Percentiles rank a stretch among this genome's conserved stretches.
Evolutionary conservation across 1,284 basidiomycete species (phyloP).

Genomic region (Cystobasidium slooffiae): DNA sequence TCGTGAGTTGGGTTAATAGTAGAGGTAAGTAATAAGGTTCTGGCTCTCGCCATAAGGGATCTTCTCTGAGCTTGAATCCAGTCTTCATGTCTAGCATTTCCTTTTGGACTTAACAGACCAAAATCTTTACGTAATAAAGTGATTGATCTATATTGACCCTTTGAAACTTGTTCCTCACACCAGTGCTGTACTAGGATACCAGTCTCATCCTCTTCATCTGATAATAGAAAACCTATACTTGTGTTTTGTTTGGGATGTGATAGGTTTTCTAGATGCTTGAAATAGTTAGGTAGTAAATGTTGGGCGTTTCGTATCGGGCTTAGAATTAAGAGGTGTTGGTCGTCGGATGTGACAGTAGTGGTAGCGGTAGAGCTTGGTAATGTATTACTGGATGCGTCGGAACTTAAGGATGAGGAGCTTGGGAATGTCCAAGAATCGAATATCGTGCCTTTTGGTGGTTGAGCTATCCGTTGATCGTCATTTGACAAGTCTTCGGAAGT

Average conservation of each 20-base stretch:
- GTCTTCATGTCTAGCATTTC: slow-evolving; percentile 38
- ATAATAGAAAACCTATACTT: slow-evolving; percentile 45
- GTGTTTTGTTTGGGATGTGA: slow-evolving; percentile 44
- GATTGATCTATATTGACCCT: slow-evolving; percentile 39
- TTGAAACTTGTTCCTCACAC: slow-evolving; percentile 10
- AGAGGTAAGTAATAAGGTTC: slow-evolving; percentile 45
- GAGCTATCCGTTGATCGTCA: neutral
- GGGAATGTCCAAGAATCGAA: slow-evolving; percentile 13
- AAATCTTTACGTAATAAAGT: slow-evolving; percentile 46
- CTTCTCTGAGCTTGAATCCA: slow-evolving; percentile 45
- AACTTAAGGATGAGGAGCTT: neutral
- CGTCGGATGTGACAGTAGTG: neutral
- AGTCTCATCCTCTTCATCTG: slow-evolving; percentile 47
- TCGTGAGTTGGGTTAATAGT: slow-evolving; percentile 45
- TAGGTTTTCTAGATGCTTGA: slow-evolving; percentile 35
- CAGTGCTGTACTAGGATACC: slow-evolving; percentile 30
- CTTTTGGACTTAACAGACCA: slow-evolving; percentile 34
- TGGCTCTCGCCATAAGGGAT: slow-evolving; percentile 46
- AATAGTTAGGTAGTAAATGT: slow-evolving; percentile 29
- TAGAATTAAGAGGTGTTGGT: slow-evolving; percentile 46
- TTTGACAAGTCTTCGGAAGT: slow-evolving; percentile 16
- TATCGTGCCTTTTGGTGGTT: neutral
- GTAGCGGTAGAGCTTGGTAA: neutral
- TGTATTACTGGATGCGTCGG: neutral
- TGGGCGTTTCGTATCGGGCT: slow-evolving; percentile 46